Conservation (phyloP, 495 filamentous ascomycete species). For the Hyaloscypha variabilis region DNA sequence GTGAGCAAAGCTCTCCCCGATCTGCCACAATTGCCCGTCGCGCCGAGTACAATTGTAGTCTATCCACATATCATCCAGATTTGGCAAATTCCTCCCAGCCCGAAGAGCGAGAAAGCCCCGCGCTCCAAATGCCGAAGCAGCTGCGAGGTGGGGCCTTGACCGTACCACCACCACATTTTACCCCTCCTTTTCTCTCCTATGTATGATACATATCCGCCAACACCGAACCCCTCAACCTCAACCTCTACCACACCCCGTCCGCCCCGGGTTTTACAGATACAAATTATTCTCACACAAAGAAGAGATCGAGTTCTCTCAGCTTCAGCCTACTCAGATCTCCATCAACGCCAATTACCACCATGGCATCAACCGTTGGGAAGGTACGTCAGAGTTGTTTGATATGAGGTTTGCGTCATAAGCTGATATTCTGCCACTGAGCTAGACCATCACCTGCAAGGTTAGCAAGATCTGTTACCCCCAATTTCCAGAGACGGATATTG, state of each 20-base stretch:
- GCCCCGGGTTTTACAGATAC: neutral
- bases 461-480: slow-evolving; percentile 11
- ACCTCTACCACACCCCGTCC: neutral
- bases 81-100: neutral
- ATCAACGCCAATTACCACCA: neutral
- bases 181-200: neutral
- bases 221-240: no score
- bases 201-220: no score
- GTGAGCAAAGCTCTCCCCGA: no score
- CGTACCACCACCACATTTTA: neutral
- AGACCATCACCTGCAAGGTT: slow-evolving; percentile 80
- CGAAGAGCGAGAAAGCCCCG: neutral
- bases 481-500: slow-evolving; percentile 16
- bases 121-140: neutral
- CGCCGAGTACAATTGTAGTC: neutral
- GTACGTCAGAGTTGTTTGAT: slow-evolving; percentile 12
- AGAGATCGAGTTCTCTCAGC: neutral
- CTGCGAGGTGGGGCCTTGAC: neutral
- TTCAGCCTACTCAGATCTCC: neutral
- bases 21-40: no score
- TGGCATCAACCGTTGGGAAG: slow-evolving; percentile 18
- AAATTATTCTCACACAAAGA: neutral
- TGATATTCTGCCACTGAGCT: slow-evolving; percentile 3
- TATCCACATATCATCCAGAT: neutral
- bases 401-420: slow-evolving; percentile 4